These are phyloP conservation scores for Chaetomiaceae sp. DNA, from an alignment of 2,329 filamentous ascomycete genomes.

Conservation along the genomic window DNA sequence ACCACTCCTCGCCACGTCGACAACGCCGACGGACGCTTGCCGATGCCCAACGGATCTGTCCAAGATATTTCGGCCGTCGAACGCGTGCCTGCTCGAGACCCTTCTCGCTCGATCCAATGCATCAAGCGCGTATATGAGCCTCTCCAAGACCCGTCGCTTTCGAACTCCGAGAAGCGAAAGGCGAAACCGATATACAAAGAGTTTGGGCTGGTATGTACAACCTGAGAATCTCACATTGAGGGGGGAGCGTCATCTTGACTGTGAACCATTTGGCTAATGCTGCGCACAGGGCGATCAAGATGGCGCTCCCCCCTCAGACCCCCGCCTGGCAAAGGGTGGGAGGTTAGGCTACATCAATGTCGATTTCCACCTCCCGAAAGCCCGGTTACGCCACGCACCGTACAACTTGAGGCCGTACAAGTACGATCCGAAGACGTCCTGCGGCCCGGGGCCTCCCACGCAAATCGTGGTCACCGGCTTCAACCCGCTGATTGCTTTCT, in stretches of 20 bases:
- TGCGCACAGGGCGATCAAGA: constrained; percentile 61
- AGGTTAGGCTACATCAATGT: constrained; percentile 63
- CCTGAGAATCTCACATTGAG: constrained; percentile 36
- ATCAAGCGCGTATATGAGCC: constrained; percentile 60
- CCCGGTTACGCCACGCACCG: constrained; percentile 64
- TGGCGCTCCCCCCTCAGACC: constrained; percentile 75
- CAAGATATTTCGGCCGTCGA: constrained; percentile 33
- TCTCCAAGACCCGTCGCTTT: constrained; percentile 46
- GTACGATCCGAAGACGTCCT: constrained; percentile 77
- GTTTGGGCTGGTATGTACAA: constrained; percentile 63
- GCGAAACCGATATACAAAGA: constrained; percentile 59
- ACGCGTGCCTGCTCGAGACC: constrained; percentile 55
- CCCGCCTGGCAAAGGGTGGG: constrained; percentile 69
- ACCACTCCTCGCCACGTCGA: constrained; percentile 48
- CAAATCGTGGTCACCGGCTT: constrained; percentile 96
- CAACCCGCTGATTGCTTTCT: constrained; percentile 79
- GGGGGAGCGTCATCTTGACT: constrained; percentile 60
- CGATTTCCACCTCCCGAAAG: constrained; percentile 66
- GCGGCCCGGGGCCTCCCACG: constrained; percentile 82
- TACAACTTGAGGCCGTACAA: constrained; percentile 78
- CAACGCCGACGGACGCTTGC: constrained; percentile 18
- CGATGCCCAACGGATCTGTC: constrained; percentile 31
- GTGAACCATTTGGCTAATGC: constrained; percentile 54
- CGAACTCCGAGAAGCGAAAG: constrained; percentile 50
- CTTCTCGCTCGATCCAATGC: constrained; percentile 49